Evolutionary conservation across 2,329 filamentous ascomycete species (phyloP), one percentile per base, ranked within the genome.

Genomic region (Botrytis squamosa): DNA sequence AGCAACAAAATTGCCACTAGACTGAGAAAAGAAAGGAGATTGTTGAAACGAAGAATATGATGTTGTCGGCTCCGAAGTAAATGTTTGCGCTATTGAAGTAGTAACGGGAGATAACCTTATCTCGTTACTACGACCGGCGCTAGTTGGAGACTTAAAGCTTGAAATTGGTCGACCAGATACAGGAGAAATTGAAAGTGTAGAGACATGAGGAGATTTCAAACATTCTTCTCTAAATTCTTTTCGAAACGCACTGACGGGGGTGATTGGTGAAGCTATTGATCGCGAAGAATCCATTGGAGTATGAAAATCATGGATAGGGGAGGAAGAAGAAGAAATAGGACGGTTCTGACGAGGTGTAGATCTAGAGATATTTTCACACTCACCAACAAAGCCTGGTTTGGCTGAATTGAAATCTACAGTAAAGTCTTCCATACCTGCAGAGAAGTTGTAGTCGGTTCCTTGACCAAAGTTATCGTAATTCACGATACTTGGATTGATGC

Each of bases 21-120:
- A 86, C 79, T 86, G 86, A 84, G 83, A 84, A 83, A 87, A 87
- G 81, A 86, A 86, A 84, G 82, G 82, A 83, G 84, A 82, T 68
- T 78, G 77, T 75, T 79, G 77, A 76, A 77, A 79, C 65, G 65
- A 75, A 44, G 76, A 44, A 74, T 76, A 76, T 57, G 75, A 75
- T 62, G 74, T 69, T 59, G 74, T 75, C 63, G 74, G 64, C 52
- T 78, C 77, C 40, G 77, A 74, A 60, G 68, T 67, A 40, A 76
- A 75, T 65, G 72, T 75, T 63, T 73, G 74, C 52, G 76, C 73
- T 38, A 46, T 59, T 60, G 63, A 69, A 69, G 71, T 68, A 49
- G 77, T 75, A 22, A 73, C 64, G 29, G 75, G 59, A 77, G 76
- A 80, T 73, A 77, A 74, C 74, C 75, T 75, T 49, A 74, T 74